These are phyloP conservation scores for Scopulariopsis brevicaulis DNA, from an alignment of 2,329 filamentous ascomycete species.

Conservation along the genomic window DNA sequence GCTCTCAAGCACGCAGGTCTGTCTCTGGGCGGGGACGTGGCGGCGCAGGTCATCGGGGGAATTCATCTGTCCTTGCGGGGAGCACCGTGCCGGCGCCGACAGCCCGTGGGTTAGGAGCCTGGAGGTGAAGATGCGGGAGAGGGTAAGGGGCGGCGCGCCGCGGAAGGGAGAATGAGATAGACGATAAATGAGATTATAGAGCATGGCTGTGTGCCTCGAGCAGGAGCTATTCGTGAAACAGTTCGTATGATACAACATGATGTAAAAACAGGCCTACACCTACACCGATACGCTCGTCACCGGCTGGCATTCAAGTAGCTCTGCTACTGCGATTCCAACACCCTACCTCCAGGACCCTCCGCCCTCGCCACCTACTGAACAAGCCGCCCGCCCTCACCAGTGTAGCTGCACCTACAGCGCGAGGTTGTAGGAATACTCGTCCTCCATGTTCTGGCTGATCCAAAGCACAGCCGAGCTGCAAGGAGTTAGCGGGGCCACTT, in stretches of 20 bases:
- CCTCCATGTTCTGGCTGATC: conserved; percentile 63
- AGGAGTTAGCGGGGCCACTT: background rate
- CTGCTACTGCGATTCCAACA: background rate
- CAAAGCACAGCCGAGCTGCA: conserved; percentile 51
- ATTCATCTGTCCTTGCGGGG: conserved; percentile 2
- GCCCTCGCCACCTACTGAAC: background rate
- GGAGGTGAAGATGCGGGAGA: background rate
- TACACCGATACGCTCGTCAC: background rate
- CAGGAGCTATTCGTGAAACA: background rate
- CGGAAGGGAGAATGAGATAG: background rate
- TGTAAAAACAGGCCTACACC: background rate
- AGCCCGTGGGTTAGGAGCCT: background rate
- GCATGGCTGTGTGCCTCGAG: background rate
- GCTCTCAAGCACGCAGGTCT: conserved; percentile 1
- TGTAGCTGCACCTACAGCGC: conserved; percentile 30
- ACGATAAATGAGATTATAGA: background rate
- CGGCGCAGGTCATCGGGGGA: background rate
- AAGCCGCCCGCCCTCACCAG: background rate
- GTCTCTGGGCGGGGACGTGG: conserved; percentile 1
- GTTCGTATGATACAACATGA: background rate
- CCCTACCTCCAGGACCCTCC: background rate
- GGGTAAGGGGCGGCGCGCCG: background rate
- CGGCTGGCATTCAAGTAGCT: background rate
- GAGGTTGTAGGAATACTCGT: conserved; percentile 59
- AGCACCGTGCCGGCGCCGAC: background rate